Base-by-base conservation (phyloP, 192 early-diverging fungal species). In the Coemansia javaensis region DNA sequence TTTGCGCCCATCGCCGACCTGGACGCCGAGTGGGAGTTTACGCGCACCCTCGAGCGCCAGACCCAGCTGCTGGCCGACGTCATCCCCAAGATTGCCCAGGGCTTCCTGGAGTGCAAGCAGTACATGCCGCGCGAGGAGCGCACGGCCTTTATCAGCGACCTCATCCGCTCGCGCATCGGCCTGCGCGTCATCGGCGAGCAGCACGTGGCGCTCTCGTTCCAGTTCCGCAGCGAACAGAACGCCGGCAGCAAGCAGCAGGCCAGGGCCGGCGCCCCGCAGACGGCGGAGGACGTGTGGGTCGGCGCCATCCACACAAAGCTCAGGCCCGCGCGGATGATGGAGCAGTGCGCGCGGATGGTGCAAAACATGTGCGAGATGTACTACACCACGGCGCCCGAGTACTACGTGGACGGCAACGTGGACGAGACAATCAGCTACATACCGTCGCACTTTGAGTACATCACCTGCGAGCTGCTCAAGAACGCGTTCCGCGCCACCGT, bases 181-280 rank as follows among this genome's bases (percentile, higher is more conserved):
- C 85, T 93, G 49, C 84, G 94, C 20, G 77, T 97, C 28, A 85
- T 97, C 40, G 94, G 89, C 38, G 94, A 97, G 63, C 90, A 97
- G 60, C 85, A 87, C 43, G 79, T 94, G 4, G 80, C 88, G 11
- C 68, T 97, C 14, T 75, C 85, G 37, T 73, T 79, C 25, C 79
- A 78, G 47, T 57, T 76, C 38, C 60, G 52, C 36, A 47, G 47
- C 8, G 56, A 55, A 8, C 65, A 63, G 21, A 44, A 37, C 24
- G 30, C 31, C 25, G 23, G 25, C 25, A 27, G 7, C 25, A 27
- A 7, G 4, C 3, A 27, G 4, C 25, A 7, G 25, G 25, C 3
- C 25, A 27, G 7, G 25, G 25, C 25, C 3, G 4, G 4, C 25
- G 25, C 25, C 23, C n/a, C 0, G 34, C 5, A 9, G 32, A 25